These are phyloP conservation scores for Scheffersomyces stipitis DNA, from an alignment of 805 yeast genomes.

Conservation along the genomic window DNA sequence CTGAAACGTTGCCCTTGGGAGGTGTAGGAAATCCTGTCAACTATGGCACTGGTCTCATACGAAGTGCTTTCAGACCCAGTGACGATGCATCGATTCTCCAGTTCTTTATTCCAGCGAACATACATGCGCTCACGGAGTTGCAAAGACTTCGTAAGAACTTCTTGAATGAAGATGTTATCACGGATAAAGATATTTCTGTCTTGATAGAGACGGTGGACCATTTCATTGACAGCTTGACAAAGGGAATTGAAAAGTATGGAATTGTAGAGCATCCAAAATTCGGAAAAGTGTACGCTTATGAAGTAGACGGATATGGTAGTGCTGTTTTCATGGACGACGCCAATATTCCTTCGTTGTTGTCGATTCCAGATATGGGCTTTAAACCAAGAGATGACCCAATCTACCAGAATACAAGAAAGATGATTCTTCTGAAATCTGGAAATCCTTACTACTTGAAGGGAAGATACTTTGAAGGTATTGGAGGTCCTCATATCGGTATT, in stretches of 20 bases:
- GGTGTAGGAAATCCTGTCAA: slow-evolving; percentile 88
- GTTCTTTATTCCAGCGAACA: slow-evolving; percentile 83
- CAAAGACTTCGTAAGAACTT: slow-evolving; percentile 25
- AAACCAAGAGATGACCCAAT: slow-evolving; percentile 49
- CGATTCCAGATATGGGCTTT: slow-evolving; percentile 80
- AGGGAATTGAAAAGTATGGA: slow-evolving; percentile 64
- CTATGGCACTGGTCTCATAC: slow-evolving; percentile 63
- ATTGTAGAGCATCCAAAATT: slow-evolving; percentile 63
- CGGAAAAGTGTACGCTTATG: slow-evolving; percentile 84
- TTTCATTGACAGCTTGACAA: slow-evolving; percentile 43
- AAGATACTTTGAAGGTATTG: slow-evolving; percentile 66
- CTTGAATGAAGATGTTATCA: slow-evolving; percentile 13
- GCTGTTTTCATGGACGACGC: slow-evolving; percentile 84
- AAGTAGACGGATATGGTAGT: slow-evolving; percentile 85
- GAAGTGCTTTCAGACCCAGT: slow-evolving; percentile 85
- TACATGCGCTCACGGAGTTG: slow-evolving; percentile 68
- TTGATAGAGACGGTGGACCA: slow-evolving; percentile 23
- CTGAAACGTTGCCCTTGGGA: slow-evolving; percentile 75
- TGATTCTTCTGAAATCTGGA: slow-evolving; percentile 67
- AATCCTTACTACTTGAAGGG: slow-evolving; percentile 80
- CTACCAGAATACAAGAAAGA: slow-evolving; percentile 75
- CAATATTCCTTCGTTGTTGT: slow-evolving; percentile 76
- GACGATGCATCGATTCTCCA: slow-evolving; percentile 85
- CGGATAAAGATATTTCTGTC: slow-evolving; percentile 13
- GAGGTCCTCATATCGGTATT: slow-evolving; percentile 89